Conservation (phyloP, 148 eudicot genomes). For the Dianthus caryophyllus region DNA sequence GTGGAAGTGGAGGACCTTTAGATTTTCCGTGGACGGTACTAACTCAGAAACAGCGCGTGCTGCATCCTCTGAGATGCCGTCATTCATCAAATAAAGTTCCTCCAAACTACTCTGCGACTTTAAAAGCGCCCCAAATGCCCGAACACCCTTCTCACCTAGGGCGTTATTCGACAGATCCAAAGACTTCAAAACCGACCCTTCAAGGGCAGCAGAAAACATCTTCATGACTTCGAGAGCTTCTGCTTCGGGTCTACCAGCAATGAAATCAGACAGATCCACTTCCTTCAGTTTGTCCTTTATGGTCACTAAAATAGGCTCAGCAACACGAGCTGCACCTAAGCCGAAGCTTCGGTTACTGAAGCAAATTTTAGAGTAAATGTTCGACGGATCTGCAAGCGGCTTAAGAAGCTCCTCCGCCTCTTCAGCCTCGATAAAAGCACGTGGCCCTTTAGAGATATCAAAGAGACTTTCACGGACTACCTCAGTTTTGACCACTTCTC, state of each 20-base stretch:
- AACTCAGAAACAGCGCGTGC: conserved; percentile 55
- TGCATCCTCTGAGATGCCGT: conserved; percentile 76
- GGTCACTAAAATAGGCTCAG: conserved; percentile 48
- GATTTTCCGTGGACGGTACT: conserved; percentile 55
- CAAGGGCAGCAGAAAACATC: conserved; percentile 57
- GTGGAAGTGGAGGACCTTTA: conserved; percentile 58
- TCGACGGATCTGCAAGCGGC: conserved; percentile 47
- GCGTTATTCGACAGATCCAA: conserved; percentile 70
- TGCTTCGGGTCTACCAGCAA: conserved; percentile 69
- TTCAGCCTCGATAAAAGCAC: conserved; percentile 51
- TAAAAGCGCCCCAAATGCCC: conserved; percentile 59
- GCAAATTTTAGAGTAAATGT: conserved; percentile 52
- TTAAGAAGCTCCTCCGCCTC: conserved; percentile 58
- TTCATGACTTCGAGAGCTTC: conserved; percentile 79
- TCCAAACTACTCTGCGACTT: conserved; percentile 59
- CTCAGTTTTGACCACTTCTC: conserved; percentile 23
- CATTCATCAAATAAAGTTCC: conserved; percentile 70
- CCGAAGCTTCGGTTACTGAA: conserved; percentile 80
- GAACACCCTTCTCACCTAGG: conserved; percentile 72
- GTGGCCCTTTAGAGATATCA: conserved; percentile 60
- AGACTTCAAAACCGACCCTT: conserved; percentile 45
- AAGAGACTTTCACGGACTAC: conserved; percentile 34
- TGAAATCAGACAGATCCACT: conserved; percentile 66
- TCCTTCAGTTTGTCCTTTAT: conserved; percentile 53
- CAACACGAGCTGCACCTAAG: conserved; percentile 59